phyloP scores from a whole-genome alignment of 1,284 basidiomycete genomes.

The Moniliophthora roreri region DNA sequence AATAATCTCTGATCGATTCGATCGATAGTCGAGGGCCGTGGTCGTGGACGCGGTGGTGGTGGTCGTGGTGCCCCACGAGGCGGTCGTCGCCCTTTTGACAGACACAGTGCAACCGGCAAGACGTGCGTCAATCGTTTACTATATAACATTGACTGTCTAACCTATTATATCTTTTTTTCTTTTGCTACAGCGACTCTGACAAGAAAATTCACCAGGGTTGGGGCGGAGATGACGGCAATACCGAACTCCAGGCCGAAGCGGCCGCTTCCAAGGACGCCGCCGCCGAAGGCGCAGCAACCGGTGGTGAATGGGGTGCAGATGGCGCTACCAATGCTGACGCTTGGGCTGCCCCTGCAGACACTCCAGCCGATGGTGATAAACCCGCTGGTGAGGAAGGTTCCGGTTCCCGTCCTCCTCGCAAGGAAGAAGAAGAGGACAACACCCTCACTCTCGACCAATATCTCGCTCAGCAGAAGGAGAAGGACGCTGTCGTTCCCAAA shows the following conservation, averaged over 20 bases:
- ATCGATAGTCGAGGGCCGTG: conserved; percentile 47
- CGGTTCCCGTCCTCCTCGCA: conserved; percentile 43
- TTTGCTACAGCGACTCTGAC: conserved; percentile 89
- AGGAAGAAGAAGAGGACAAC: conserved; percentile 90
- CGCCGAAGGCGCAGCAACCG: conserved; percentile 35
- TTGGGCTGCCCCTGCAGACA: conserved; percentile 39
- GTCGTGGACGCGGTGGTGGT: conserved; percentile 43
- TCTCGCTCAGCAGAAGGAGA: conserved; percentile 70
- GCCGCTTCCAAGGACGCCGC: conserved; percentile 60
- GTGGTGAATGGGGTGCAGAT: conserved; percentile 42
- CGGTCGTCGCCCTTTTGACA: conserved; percentile 75
- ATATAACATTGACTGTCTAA: conserved; percentile 4
- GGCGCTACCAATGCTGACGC: conserved; percentile 29
- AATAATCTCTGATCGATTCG: conserved; percentile 11
- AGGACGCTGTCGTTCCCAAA: conserved; percentile 60
- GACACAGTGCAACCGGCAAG: conserved; percentile 82
- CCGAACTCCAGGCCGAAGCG: conserved; percentile 78
- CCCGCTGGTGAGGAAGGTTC: conserved; percentile 38
- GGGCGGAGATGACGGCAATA: conserved; percentile 84
- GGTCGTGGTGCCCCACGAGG: conserved; percentile 48
- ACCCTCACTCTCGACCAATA: conserved; percentile 88
- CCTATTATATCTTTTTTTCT: conserved; percentile 13
- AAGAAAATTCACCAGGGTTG: conserved; percentile 92
- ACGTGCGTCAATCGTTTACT: conserved; percentile 47
- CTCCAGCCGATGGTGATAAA: conserved; percentile 40